phyloP scores from a whole-genome alignment of 768 basidiomycete genomes.

The Daedaleopsis sinensis region DNA sequence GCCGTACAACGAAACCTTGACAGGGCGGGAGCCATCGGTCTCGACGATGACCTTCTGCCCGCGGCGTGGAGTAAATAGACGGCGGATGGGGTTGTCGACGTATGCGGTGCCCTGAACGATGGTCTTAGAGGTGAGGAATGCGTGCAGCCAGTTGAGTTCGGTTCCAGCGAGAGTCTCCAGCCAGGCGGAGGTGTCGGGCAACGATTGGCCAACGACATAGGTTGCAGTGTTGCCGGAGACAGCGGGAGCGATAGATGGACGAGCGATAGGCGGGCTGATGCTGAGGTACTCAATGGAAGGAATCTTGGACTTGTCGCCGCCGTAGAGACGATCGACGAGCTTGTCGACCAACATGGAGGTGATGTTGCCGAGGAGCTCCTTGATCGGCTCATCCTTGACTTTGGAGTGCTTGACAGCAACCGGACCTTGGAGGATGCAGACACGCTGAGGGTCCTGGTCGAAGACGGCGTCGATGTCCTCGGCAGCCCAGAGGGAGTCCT shows the following conservation, averaged over 20 bases:
- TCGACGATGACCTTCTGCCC: slow-evolving; percentile 77
- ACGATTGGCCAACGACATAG: slow-evolving; percentile 49
- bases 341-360: slow-evolving; percentile 75
- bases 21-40: slow-evolving; percentile 45
- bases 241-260: slow-evolving; percentile 42
- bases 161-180: slow-evolving; percentile 82
- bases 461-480: slow-evolving; percentile 99
- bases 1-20: slow-evolving; percentile 71
- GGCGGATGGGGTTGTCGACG: slow-evolving; percentile 86
- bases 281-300: slow-evolving; percentile 88
- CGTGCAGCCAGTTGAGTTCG: slow-evolving; percentile 84
- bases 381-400: slow-evolving; percentile 92
- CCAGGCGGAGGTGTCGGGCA: slow-evolving; percentile 75
- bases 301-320: slow-evolving; percentile 70
- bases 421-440: slow-evolving; percentile 96
- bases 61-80: slow-evolving; percentile 80
- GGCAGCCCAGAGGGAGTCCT: slow-evolving; percentile 97
- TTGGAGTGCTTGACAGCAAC: slow-evolving; percentile 89
- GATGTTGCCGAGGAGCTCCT: slow-evolving; percentile 88
- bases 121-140: slow-evolving; percentile 77
- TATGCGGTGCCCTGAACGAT: slow-evolving; percentile 88
- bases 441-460: slow-evolving; percentile 97
- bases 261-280: slow-evolving; percentile 32
- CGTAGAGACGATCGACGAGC: slow-evolving; percentile 78
- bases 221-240: slow-evolving; percentile 47